phyloP scores from a whole-genome alignment of 2,329 filamentous ascomycete genomes.

The Trichoderma semiorbis region DNA sequence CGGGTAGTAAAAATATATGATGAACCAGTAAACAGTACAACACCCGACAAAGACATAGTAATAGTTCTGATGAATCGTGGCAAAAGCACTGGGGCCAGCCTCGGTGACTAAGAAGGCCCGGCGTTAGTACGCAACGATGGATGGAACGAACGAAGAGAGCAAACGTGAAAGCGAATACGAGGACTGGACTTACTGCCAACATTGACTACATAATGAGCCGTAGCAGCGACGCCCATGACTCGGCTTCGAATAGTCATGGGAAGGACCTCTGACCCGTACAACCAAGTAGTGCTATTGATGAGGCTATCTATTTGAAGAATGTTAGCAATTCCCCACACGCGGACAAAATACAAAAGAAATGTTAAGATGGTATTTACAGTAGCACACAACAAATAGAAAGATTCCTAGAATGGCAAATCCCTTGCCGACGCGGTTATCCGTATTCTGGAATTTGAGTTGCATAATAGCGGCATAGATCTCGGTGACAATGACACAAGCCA shows the following conservation, averaged over 20 bases:
- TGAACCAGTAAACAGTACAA: background rate
- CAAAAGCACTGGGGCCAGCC: background rate
- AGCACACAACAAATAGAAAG: background rate
- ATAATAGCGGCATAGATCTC: background rate
- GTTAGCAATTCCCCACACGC: background rate
- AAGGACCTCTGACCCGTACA: background rate
- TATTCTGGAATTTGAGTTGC: background rate
- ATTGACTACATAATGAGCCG: background rate
- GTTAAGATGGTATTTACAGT: background rate
- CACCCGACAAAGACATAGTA: background rate
- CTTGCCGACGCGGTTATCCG: background rate
- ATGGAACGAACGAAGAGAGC: background rate
- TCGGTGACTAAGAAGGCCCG: background rate
- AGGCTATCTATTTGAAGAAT: background rate
- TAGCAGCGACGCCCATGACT: background rate
- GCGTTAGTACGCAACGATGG: background rate
- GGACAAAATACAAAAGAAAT: background rate
- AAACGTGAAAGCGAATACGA: background rate
- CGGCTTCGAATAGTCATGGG: background rate
- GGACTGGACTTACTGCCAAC: background rate
- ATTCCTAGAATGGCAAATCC: background rate
- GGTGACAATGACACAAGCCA: background rate
- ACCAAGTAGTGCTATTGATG: background rate
- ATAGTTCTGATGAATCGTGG: background rate
- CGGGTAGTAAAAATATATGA: background rate